Base-by-base conservation (phyloP, 495 filamentous ascomycete species). In the Annulohypoxylon stygium region DNA sequence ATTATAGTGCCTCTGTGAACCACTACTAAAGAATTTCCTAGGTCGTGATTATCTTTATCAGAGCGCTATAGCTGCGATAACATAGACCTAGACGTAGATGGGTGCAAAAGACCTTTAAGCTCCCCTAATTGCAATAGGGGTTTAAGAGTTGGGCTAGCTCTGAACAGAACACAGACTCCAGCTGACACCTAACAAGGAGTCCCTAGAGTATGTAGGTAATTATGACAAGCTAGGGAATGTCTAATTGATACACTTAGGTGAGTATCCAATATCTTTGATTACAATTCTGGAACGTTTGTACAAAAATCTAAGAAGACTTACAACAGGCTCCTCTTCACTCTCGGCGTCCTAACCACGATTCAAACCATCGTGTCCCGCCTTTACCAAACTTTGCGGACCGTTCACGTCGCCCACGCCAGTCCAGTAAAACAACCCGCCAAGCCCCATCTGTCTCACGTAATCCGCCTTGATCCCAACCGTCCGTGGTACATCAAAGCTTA, bases 401-500 rank as follows among this genome's bases (percentile, higher is more conserved):
- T 60, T 84, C 55, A 84, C 82, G 81, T 96, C 93, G 0, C 88
- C 91, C 14, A 88, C 90, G 4, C 92, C 92, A 58, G 92, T 92
- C 93, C 93, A 96, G 79, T 93, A 96, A 78, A 96, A 96, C 64
- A 96, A 74, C 0, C 93, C 93, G 3, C 89, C 93, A 0, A 96
- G 84, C 10, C 87, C 85, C 64, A 85, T 84, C 59, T 86, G 81
- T 50, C 84, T 90, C 67, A 88, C 92, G 73, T 90, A 94, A 23
- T 85, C 80, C 3, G 90, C 92, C 78, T 96, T 96, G 76, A 89
- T 85, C 73, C 82, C 81, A 6, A 94, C 92, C 4, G 91, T 94
- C 36, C 86, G 83, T 2, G 90, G 88, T 54, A 91, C 92, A 69
- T 96, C 93, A 75, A 94, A 95, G 20, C 88, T 90, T 3, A 95